These are phyloP conservation scores for Lecanicillium sp. DNA, from an alignment of 2,329 filamentous ascomycete genomes.

Conservation along the genomic window DNA sequence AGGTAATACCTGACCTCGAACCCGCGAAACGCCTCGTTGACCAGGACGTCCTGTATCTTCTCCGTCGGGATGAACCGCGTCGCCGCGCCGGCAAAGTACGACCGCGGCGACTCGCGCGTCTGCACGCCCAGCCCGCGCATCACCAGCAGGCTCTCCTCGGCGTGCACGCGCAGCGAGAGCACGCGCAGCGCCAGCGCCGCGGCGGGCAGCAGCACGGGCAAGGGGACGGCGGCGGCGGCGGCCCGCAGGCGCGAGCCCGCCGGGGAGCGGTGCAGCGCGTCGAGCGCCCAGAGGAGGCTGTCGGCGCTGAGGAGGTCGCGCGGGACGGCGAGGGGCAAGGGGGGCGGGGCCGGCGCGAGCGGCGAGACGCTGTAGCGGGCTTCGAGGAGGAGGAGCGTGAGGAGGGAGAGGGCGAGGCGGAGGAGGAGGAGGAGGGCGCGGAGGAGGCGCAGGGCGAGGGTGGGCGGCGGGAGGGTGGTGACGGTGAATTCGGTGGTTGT, in stretches of 20 bases:
- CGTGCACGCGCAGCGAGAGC: slow-evolving; percentile 41
- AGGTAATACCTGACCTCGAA: slow-evolving; percentile 90
- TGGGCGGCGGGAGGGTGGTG: slow-evolving; percentile 62
- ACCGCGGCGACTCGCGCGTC: slow-evolving; percentile 59
- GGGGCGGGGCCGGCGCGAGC: slow-evolving; percentile 19
- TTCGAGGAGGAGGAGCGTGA: slow-evolving; percentile 43
- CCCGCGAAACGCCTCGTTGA: slow-evolving; percentile 90
- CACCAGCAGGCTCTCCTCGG: slow-evolving; percentile 79
- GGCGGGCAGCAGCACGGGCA: slow-evolving; percentile 34
- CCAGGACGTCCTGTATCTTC: slow-evolving; percentile 85
- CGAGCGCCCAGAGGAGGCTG: slow-evolving; percentile 23
- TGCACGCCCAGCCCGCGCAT: slow-evolving; percentile 87
- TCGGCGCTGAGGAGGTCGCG: slow-evolving; percentile 17
- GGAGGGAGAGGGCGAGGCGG: slow-evolving; percentile 37
- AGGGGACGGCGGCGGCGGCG: slow-evolving; percentile 30
- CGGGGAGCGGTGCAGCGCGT: slow-evolving; percentile 25
- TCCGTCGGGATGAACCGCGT: slow-evolving; percentile 76
- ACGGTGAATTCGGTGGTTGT: slow-evolving; percentile 92
- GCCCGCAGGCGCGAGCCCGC: slow-evolving; percentile 26
- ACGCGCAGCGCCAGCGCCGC: slow-evolving; percentile 35
- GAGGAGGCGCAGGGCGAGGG: slow-evolving; percentile 41
- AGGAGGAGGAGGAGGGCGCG: slow-evolving; percentile 37
- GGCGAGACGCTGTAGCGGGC: slow-evolving; percentile 37
- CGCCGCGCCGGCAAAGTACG: slow-evolving; percentile 50
- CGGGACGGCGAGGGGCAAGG: slow-evolving; percentile 16